These are phyloP conservation scores for Cydonia oblonga DNA, from an alignment of 331 rosid genomes.

Conservation along the genomic window DNA sequence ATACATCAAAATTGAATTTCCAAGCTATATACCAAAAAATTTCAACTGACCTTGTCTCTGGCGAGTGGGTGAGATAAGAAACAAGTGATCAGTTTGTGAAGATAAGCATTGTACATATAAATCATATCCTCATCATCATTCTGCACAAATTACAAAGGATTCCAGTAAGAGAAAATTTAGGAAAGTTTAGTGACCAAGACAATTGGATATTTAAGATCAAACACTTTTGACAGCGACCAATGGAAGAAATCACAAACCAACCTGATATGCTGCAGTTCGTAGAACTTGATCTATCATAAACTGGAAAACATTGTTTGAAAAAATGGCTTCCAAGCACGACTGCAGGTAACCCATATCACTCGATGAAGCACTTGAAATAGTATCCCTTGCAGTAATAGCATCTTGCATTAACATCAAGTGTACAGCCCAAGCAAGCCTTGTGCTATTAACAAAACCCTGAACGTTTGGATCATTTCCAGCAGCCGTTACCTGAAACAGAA, in stretches of 20 bases:
- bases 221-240: not conserved
- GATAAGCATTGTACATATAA: constrained; percentile 89
- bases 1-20: not conserved
- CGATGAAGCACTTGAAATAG: constrained; percentile 48
- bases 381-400: constrained; percentile 42
- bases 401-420: constrained; percentile 78
- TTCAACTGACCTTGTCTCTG: constrained; percentile 76
- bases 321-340: constrained; percentile 71
- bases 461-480: constrained; percentile 61
- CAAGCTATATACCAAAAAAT: not conserved
- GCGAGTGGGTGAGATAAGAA: constrained; percentile 86
- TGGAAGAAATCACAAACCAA: constrained; percentile 8
- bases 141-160: constrained; percentile 31
- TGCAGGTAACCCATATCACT: constrained; percentile 50
- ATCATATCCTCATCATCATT: constrained; percentile 93
- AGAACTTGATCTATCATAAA: constrained; percentile 74
- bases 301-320: constrained; percentile 71
- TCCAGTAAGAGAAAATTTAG: constrained; percentile 8
- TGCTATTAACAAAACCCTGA: constrained; percentile 60
- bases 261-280: constrained; percentile 84
- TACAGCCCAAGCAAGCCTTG: constrained; percentile 88
- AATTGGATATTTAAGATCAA: not conserved
- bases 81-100: constrained; percentile 79
- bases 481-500: constrained; percentile 56
- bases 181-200: not conserved